Conservation (phyloP, 2,329 filamentous ascomycete species). For the Teratosphaeria gauchensis region DNA sequence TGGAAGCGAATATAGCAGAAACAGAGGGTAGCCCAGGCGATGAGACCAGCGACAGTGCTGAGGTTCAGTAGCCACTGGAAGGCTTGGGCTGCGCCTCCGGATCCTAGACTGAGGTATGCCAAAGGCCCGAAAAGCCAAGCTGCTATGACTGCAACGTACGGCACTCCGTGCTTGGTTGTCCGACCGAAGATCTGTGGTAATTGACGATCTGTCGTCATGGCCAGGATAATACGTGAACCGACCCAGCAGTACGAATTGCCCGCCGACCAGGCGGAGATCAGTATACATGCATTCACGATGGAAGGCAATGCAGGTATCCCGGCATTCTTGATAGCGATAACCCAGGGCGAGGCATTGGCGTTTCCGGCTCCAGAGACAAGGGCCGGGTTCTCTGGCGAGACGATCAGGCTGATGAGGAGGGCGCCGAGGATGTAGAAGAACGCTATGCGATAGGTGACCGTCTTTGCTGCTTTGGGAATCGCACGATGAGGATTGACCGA, state of each 20-base stretch:
- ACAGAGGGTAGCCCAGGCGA: not conserved
- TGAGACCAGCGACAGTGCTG: not conserved
- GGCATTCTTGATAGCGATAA: slow-evolving; percentile 59
- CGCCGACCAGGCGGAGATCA: slow-evolving; percentile 54
- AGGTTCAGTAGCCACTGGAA: not conserved
- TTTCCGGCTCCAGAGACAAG: not conserved
- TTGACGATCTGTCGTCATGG: slow-evolving; percentile 52
- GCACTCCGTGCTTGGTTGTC: slow-evolving; percentile 40
- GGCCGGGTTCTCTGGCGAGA: slow-evolving; percentile 1
- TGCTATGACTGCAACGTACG: slow-evolving; percentile 37
- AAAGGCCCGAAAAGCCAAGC: slow-evolving; percentile 32
- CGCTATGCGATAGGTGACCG: slow-evolving; percentile 5
- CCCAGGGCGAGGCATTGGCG: slow-evolving; percentile 53
- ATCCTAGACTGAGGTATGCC: slow-evolving; percentile 16
- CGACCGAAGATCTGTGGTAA: slow-evolving; percentile 46
- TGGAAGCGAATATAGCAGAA: not conserved
- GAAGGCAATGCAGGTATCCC: slow-evolving; percentile 53
- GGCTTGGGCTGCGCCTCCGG: not conserved
- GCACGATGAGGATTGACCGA: slow-evolving; percentile 5
- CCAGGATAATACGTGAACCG: slow-evolving; percentile 43
- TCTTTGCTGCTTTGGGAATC: slow-evolving; percentile 6
- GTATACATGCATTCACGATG: slow-evolving; percentile 60
- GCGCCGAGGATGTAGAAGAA: slow-evolving; percentile 15
- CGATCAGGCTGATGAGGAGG: slow-evolving; percentile 6
- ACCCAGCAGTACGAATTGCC: slow-evolving; percentile 48